Evolutionary conservation across 768 basidiomycete species (phyloP), one percentile per base, ranked within the genome.

Genomic region (Amanita rimosa): DNA sequence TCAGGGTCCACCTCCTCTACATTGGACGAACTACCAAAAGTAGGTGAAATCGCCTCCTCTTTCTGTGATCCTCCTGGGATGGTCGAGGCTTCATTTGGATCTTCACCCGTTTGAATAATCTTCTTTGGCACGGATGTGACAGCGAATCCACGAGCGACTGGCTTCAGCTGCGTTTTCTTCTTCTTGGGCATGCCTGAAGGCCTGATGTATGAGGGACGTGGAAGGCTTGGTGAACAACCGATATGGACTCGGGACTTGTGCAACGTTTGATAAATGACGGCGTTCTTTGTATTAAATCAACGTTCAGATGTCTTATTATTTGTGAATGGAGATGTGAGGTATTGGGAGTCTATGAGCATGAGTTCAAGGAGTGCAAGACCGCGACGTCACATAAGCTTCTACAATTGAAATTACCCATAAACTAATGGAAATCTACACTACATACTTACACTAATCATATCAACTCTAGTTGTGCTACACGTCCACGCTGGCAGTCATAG

Each of bases 91-190:
- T 52, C 56, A 27, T 59, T 57, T 35, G 36, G 13, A 50, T 45
- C 19, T 46, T 48, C 49, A 54, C 58, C 61, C 24, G 50, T 54
- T 35, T 64, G 67, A 13, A 66, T 60, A 37, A 66, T 64, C 64
- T 88, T 91, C 72, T 90, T 90, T 26, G 86, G 85, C 22, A 89
- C 73, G 9, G 89, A 91, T 16, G 81, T 85, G 4, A 88, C 88
- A 38, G 83, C 80, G 58, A 91, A 89, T 13, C 85, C 86, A 48
- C 90, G 79, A 36, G 64, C 75, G 36, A 85, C 70, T 17, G 83
- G 78, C 64, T 85, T 88, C 57, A 85, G 61, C 61, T 87, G 81
- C 5, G 80, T 78, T 67, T 87, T 91, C 74, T 83, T 91, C 71
- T 87, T 89, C 72, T 89, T 91, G 52, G 81, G 71, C 85, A 87